Percentiles rank a stretch among this genome's conserved stretches.
Conservation (phyloP, 441 rosid genomes). For the Flueggea neowawraea region DNA sequence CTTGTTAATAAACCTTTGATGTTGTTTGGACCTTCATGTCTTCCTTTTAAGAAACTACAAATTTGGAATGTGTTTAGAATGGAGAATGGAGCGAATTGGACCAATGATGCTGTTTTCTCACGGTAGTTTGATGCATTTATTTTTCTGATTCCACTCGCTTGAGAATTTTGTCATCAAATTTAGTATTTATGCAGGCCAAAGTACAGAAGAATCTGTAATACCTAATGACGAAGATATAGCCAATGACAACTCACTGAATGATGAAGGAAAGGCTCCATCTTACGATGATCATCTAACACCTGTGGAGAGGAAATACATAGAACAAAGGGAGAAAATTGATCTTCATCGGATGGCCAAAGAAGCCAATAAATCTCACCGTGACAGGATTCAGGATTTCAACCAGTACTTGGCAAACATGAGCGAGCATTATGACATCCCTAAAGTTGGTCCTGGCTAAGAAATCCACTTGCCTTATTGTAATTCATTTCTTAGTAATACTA, state of each 20-base stretch:
- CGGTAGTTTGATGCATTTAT: neutral
- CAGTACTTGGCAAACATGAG: conserved; percentile 74
- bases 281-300: conserved; percentile 52
- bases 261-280: conserved; percentile 30
- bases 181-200: conserved; percentile 22
- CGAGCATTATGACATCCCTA: conserved; percentile 77
- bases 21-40: too few species aligned
- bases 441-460: conserved; percentile 64
- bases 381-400: conserved; percentile 71
- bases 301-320: conserved; percentile 55
- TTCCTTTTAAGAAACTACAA: too few species aligned
- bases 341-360: conserved; percentile 54
- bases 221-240: conserved; percentile 19
- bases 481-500: too few species aligned
- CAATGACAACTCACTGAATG: conserved; percentile 24
- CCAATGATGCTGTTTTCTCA: neutral
- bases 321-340: conserved; percentile 58
- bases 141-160: neutral
- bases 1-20: too few species aligned
- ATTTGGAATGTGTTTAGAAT: too few species aligned
- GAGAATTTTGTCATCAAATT: neutral
- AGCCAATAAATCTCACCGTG: conserved; percentile 63
- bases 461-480: neutral
- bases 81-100: too few species aligned
- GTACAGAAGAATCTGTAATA: conserved; percentile 21